These are phyloP conservation scores for Achaetomiella virescens DNA, from an alignment of 495 filamentous ascomycete genomes.

Conservation along the genomic window DNA sequence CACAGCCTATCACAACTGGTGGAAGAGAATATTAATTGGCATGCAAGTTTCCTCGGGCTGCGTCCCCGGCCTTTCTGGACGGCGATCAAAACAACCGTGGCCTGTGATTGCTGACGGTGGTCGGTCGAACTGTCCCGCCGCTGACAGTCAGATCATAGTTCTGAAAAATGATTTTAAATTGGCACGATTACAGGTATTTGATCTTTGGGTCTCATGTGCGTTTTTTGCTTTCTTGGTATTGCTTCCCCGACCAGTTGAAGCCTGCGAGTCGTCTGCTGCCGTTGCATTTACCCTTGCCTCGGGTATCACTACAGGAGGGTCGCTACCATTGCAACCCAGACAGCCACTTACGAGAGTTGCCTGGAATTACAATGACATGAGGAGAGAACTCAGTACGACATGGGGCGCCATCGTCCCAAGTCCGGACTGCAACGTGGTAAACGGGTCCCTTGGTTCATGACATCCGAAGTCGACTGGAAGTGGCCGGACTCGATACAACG, in stretches of 20 bases:
- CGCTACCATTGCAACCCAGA: too few species aligned
- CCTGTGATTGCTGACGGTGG: neutral
- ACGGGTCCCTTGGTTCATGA: too few species aligned
- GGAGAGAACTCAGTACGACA: too few species aligned
- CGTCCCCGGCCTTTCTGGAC: neutral
- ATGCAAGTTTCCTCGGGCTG: neutral
- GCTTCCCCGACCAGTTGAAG: too few species aligned
- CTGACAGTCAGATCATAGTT: neutral
- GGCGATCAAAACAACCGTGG: neutral
- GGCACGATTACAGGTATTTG: neutral
- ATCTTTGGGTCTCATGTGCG: neutral
- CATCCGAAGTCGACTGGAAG: neutral
- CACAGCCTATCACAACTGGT: neutral
- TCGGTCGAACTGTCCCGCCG: neutral
- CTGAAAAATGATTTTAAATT: neutral
- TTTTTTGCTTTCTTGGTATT: too few species aligned
- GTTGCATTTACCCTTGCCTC: neutral
- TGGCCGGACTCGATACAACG: neutral
- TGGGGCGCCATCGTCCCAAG: too few species aligned
- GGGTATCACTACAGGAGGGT: neutral
- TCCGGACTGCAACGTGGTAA: too few species aligned
- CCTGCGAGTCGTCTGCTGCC: too few species aligned
- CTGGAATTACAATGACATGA: too few species aligned
- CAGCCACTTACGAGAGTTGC: too few species aligned
- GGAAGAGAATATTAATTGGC: neutral